Evolutionary conservation across 176 grass and related monocot species (phyloP), one percentile per base, ranked within the genome.

Genomic region (Oropetium thomaeum): DNA sequence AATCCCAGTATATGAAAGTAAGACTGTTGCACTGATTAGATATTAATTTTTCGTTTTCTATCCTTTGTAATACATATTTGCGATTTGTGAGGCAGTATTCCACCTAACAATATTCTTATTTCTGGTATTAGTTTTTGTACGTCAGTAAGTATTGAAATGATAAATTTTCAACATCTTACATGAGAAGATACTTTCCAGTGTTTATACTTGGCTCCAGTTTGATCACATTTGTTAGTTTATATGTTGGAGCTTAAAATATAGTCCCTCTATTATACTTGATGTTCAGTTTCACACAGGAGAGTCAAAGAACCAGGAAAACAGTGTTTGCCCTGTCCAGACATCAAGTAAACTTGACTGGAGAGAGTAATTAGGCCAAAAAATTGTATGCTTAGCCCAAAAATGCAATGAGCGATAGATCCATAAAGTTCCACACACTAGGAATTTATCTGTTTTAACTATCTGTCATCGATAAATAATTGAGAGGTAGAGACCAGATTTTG

Each of bases 1-100:
- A 40, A 92, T 98, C 79, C 90, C 91, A 86, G 75, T 80, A 67
- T 98, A 94, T 86, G 67, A 86, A 80, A 94, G 95, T 98, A 94
- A 81, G 65, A 16, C 78, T 54, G 12, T 58, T 69, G 48, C 72
- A 59, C 66, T 62, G n/a, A n/a, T 85, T 65, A 8, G 17, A 28
- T 4, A 14, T 41, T 28, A 62, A 48, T 0, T 61, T 74, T 59
- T 6, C 31, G 37, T 48, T 65, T 63, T 62, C 40, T 6, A 12
- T 78, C 74, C 52, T 53, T 31, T 30, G 25, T 29, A 10, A 7
- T 51, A 31, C 16, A 41, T 62, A 40, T 34, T 64, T 63, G 27
- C 68, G 31, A 74, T 54, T 68, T 80, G 19, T 47, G 32, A 41
- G 17, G 63, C 22, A 34, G 9, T n/a, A 69, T 76, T 49, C 27